Base-by-base conservation (phyloP, 179 eudicot species). In the Silene vulgaris region DNA sequence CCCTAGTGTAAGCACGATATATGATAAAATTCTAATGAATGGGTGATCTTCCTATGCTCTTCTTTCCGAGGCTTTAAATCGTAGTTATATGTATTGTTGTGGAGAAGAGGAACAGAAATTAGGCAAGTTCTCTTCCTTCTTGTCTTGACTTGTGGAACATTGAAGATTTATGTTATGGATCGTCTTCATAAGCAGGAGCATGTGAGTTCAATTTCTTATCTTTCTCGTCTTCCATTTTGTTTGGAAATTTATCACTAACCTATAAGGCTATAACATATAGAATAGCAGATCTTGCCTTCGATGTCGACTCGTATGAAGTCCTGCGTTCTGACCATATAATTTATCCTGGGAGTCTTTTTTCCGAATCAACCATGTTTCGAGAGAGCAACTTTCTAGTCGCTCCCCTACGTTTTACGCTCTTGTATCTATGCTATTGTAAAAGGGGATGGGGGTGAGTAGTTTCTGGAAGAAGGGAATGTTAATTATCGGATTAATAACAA, bases 11-110 rank as follows among this genome's bases (percentile, higher is more conserved):
- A 52, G 60, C 70, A 67, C 20, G 48, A 56, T 28, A 64, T 59
- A 45, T 28, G 69, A 77, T 72, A 40, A 64, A 64, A 32, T 65
- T 78, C 40, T 32, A 60, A 81, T 64, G 75, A 69, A 78, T 21
- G n/a, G 40, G 37, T 48, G n/a, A 8, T n/a, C 70, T 29, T 73
- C 75, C 61, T 62, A 69, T 19, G 12, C 30, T 50, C 37, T 23
- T 3, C 9, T 74, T 50, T 75, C 23, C 29, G 21, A 57, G 21
- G 72, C 35, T 80, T 45, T 56, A 20, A 21, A 29, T 50, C 13
- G n/a, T 74, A 23, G 45, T 61, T 8, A 21, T 20, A 45, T 13
- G 37, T 48, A 70, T 20, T 50, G 4, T 40, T 71, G 61, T 66
- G 48, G 19, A 30, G 69, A 16, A 65, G 48, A 16, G 32, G 45